These are phyloP conservation scores for Nepenthes gracilis DNA, from an alignment of 148 eudicot species.

Conservation along the genomic window DNA sequence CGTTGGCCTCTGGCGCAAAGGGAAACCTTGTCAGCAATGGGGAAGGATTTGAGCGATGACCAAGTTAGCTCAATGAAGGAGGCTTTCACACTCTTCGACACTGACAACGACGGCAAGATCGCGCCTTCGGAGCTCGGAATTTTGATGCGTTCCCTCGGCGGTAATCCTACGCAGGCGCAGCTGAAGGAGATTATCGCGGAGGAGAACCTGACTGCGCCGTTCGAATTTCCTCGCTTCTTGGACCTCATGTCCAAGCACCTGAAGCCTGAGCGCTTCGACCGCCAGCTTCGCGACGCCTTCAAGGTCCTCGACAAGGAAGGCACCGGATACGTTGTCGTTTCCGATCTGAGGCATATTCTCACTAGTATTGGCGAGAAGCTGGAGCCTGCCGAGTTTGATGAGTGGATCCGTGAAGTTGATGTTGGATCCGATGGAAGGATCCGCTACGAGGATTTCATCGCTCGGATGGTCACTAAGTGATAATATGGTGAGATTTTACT, in stretches of 20 bases:
- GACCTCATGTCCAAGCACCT: constrained; percentile 75
- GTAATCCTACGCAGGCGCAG: constrained; percentile 39
- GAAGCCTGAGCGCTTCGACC: constrained; percentile 87
- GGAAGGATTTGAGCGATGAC: constrained; percentile 6
- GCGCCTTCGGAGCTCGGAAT: constrained; percentile 36
- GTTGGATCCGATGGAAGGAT: constrained; percentile 85
- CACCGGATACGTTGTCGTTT: constrained; percentile 63
- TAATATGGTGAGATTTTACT: not conserved
- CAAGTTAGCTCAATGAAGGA: constrained; percentile 49
- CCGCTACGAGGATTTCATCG: constrained; percentile 57
- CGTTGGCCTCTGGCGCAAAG: not conserved
- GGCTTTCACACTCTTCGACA: constrained; percentile 50
- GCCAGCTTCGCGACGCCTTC: constrained; percentile 83
- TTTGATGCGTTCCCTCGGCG: constrained; percentile 37
- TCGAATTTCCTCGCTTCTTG: constrained; percentile 58
- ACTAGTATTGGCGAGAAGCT: constrained; percentile 92
- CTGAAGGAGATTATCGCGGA: constrained; percentile 49
- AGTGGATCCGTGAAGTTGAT: constrained; percentile 97
- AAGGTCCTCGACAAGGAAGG: constrained; percentile 88
- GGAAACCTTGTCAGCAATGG: not conserved
- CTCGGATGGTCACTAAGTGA: constrained; percentile 61
- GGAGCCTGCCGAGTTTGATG: constrained; percentile 89
- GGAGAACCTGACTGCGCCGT: constrained; percentile 43
- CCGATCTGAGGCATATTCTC: constrained; percentile 80
- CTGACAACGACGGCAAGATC: constrained; percentile 44